Percentiles rank a stretch among this genome's conserved stretches.
These are phyloP conservation scores for Blastobotrys buckinghamii DNA, from an alignment of 1,139 yeast genomes.

Conservation along the genomic window DNA sequence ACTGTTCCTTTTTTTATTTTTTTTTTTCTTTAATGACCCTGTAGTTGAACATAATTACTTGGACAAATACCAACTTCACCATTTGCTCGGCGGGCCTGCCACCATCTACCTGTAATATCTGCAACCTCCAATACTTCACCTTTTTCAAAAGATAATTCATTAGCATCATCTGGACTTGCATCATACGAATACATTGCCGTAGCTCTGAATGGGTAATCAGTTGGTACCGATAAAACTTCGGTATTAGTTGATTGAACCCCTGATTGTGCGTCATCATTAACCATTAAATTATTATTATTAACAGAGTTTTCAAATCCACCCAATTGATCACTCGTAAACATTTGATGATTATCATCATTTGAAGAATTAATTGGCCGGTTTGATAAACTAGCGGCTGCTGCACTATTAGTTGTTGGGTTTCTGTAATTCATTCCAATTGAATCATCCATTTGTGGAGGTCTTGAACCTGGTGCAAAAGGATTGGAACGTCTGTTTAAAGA, in stretches of 20 bases:
- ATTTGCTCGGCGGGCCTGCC: constrained; percentile 87
- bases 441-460: constrained; percentile 8
- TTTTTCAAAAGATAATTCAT: constrained; percentile 84
- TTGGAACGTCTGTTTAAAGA: constrained; percentile 17
- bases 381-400: not conserved
- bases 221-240: constrained; percentile 28
- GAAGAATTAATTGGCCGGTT: not conserved
- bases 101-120: constrained; percentile 96
- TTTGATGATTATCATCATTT: constrained; percentile 34
- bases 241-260: constrained; percentile 10
- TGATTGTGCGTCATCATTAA: not conserved
- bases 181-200: constrained; percentile 79
- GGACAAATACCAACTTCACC: constrained; percentile 98
- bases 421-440: constrained; percentile 12
- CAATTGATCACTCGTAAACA: constrained; percentile 49
- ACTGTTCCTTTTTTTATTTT: not conserved
- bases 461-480: constrained; percentile 16
- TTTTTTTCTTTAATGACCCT: not conserved
- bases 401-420: not conserved
- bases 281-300: constrained; percentile 9
- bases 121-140: constrained; percentile 89
- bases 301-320: constrained; percentile 47
- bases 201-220: constrained; percentile 76
- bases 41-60: constrained; percentile 78
- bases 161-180: constrained; percentile 92